phyloP scores from a whole-genome alignment of 148 eudicot species.

The Diospyros kaki region DNA sequence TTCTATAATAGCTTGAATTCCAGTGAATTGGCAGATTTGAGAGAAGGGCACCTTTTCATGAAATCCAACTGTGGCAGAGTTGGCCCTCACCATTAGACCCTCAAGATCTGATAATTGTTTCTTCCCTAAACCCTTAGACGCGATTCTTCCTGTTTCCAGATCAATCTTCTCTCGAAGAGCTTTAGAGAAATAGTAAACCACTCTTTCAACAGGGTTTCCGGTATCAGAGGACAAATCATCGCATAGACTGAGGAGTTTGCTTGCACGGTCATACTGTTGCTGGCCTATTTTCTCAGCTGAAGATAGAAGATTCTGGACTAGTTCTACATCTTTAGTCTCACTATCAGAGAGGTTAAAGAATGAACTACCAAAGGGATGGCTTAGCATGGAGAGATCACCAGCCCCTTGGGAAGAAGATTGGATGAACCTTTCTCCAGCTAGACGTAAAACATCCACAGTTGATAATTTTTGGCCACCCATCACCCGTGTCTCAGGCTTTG shows the following conservation, averaged over 20 bases:
- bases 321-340: conserved; percentile 21
- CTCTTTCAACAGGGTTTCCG: conserved; percentile 22
- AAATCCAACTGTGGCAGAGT: conserved; percentile 4
- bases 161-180: conserved; percentile 27
- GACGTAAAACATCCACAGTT: conserved; percentile 21
- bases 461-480: conserved; percentile 11
- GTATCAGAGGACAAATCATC: conserved; percentile 7
- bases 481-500: not conserved
- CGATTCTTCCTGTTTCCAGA: conserved; percentile 16
- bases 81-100: conserved; percentile 10
- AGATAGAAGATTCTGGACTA: conserved; percentile 25
- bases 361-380: conserved; percentile 16
- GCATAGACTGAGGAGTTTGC: conserved; percentile 16
- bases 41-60: conserved; percentile 17
- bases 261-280: conserved; percentile 23
- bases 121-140: not conserved
- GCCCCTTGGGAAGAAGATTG: conserved; percentile 8
- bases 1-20: conserved; percentile 27
- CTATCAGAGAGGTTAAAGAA: conserved; percentile 16
- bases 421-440: conserved; percentile 36
- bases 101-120: conserved; percentile 5
- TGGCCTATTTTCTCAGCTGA: conserved; percentile 31
- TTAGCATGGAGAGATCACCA: not conserved
- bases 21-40: conserved; percentile 15
- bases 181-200: conserved; percentile 22